phyloP scores from a whole-genome alignment of 441 rosid species.

The Adansonia madagascariensis region DNA sequence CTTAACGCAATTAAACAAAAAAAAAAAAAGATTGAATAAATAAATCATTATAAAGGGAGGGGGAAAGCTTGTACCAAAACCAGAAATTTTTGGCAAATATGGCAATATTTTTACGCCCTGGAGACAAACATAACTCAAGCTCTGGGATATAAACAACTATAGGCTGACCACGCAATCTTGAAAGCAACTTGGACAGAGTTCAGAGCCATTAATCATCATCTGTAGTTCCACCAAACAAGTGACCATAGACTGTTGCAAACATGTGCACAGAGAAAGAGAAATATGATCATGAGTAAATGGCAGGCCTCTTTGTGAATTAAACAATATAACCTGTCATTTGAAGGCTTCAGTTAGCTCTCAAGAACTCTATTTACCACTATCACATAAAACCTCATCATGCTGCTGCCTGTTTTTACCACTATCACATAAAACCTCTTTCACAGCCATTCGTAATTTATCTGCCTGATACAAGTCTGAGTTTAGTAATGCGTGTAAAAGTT shows the following conservation, averaged over 20 bases:
- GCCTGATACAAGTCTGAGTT: constrained; percentile 23
- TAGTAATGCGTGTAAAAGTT: neutral
- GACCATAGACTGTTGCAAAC: neutral
- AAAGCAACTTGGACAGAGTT: constrained; percentile 62
- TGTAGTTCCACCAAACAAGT: neutral
- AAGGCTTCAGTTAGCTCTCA: constrained; percentile 16
- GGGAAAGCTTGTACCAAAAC: neutral
- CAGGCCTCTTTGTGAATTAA: neutral
- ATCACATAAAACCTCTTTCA: constrained; percentile 80
- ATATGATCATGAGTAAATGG: neutral
- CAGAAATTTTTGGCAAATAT: neutral
- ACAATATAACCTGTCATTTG: neutral
- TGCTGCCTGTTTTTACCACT: constrained; percentile 55
- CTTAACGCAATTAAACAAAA: neutral
- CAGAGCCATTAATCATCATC: constrained; percentile 25
- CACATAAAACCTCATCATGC: constrained; percentile 56
- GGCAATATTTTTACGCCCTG: neutral
- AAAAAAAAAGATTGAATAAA: too few species aligned
- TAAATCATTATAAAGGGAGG: neutral
- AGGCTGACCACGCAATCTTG: constrained; percentile 76
- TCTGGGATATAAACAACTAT: constrained; percentile 76
- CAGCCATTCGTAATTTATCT: constrained; percentile 90
- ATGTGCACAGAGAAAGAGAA: neutral
- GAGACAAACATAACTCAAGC: constrained; percentile 62
- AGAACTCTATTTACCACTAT: neutral